Base-by-base conservation (phyloP, 352 stramenopile species). In the Pythium sukuiense region DNA sequence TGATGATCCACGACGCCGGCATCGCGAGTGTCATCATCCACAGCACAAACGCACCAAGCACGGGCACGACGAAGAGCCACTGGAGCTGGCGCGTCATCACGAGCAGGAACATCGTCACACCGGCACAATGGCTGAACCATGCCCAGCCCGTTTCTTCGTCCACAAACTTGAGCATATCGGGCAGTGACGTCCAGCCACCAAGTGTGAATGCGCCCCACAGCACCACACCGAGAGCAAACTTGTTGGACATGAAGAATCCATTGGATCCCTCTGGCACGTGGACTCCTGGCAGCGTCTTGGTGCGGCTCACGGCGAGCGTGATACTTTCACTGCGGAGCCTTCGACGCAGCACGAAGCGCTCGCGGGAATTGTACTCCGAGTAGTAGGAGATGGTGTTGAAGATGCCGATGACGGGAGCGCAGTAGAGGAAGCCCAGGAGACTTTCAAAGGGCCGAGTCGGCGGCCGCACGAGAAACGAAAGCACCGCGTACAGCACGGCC, bases 361-460 rank as follows among this genome's bases (percentile, higher is more conserved):
- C 86, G 13, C 86, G 73, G 26, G 82, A 86, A 73, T 91, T 92
- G 65, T 90, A 92, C 74, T 94, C 86, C 2, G 82, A 91, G 63
- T 90, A 94, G 73, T 94, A 94, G 30, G 86, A 82, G 70, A 94
- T 92, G 5, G 80, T 90, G 54, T 92, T 94, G 63, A 94, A 94
- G 41, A 92, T 85, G 71, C 82, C 87, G 24, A 92, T 85, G 27
- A 90, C 87, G 0, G 84, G 84, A 50, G 83, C 74, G 52, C 80
- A 76, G 59, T 92, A 94, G 63, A 86, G 71, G 46, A 92, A 80
- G 0, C 82, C 82, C 26, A 94, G 59, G 3, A 89, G 70, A 14
- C 73, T 78, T 65, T 92, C 83, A 13, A 77, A 78, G 41, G 56
- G 45, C 27, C 71, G 71, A 18, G 57, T 26, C 0, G 86, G 73